These are phyloP conservation scores for Thozetella sp. DNA, from an alignment of 495 filamentous ascomycete genomes.

Conservation along the genomic window DNA sequence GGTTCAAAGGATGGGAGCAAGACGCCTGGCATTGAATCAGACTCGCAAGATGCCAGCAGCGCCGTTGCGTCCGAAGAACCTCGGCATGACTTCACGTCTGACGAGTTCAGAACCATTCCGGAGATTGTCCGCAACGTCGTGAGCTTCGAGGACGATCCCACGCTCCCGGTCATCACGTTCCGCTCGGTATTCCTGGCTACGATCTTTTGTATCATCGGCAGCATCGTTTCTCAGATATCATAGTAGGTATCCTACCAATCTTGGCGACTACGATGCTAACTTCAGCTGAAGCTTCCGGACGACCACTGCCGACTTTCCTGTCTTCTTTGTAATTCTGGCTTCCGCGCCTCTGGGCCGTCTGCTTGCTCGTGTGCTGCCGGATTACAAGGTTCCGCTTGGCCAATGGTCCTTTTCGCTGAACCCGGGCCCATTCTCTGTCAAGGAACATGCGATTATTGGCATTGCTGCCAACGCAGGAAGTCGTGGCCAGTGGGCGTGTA, in stretches of 20 bases:
- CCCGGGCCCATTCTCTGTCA: constrained; percentile 57
- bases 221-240: constrained; percentile 54
- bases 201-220: constrained; percentile 54
- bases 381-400: constrained; percentile 32
- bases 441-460: constrained; percentile 59
- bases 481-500: constrained; percentile 56
- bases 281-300: constrained; percentile 33
- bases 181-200: constrained; percentile 56
- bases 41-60: background rate
- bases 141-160: constrained; percentile 53
- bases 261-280: too few relatives aligned
- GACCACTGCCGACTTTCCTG: constrained; percentile 54
- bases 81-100: background rate
- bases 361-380: constrained; percentile 49
- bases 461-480: constrained; percentile 55
- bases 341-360: constrained; percentile 56
- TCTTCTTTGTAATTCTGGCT: constrained; percentile 61
- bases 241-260: constrained; percentile 19
- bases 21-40: background rate
- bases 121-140: constrained; percentile 52
- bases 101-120: constrained; percentile 43
- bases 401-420: constrained; percentile 53
- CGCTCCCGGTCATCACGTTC: constrained; percentile 54
- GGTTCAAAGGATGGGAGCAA: background rate
- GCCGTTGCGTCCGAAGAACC: background rate